These are phyloP conservation scores for Pseudogymnoascus sp. DNA, from an alignment of 2,329 filamentous ascomycete species.

Conservation along the genomic window DNA sequence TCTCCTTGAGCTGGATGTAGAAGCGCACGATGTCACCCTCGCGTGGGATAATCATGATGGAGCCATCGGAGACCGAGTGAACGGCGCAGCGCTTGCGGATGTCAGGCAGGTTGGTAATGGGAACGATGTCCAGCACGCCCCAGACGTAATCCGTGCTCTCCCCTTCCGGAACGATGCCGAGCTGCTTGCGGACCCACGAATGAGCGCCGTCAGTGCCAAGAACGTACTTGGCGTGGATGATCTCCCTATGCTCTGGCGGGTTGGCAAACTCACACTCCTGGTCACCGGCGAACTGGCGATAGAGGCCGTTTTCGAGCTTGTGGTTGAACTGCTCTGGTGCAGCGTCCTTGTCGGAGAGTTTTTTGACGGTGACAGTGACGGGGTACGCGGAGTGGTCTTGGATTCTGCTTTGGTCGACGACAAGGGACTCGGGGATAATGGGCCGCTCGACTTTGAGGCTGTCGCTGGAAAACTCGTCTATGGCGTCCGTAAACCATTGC, in stretches of 20 bases:
- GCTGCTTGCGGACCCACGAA: slow-evolving; percentile 36
- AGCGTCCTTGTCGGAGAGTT: slow-evolving; percentile 46
- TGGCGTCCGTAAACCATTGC: slow-evolving; percentile 52
- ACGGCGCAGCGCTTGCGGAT: slow-evolving; percentile 50
- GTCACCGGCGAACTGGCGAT: slow-evolving; percentile 43
- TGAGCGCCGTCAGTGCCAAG: slow-evolving; percentile 45
- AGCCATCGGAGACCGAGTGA: slow-evolving; percentile 43
- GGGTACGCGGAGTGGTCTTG: slow-evolving; percentile 47
- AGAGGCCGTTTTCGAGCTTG: slow-evolving; percentile 39
- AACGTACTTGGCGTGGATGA: slow-evolving; percentile 33
- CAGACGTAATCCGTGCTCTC: slow-evolving; percentile 35
- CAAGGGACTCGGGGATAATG: slow-evolving; percentile 45
- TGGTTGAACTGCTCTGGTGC: slow-evolving; percentile 20
- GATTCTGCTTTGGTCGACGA: slow-evolving; percentile 40
- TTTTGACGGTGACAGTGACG: slow-evolving; percentile 47
- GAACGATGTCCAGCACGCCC: slow-evolving; percentile 42
- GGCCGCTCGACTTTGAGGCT: slow-evolving; percentile 47
- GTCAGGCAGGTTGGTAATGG: slow-evolving; percentile 50
- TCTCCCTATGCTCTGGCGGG: slow-evolving; percentile 19
- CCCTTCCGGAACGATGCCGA: slow-evolving; percentile 34
- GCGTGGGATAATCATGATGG: slow-evolving; percentile 55
- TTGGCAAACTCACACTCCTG: slow-evolving; percentile 38
- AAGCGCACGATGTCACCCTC: slow-evolving; percentile 56
- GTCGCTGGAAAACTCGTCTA: slow-evolving; percentile 40
- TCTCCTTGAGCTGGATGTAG: slow-evolving; percentile 52